Evolutionary conservation across 306 rosid species (phyloP).

Genomic region (Ziziphus jujuba): DNA sequence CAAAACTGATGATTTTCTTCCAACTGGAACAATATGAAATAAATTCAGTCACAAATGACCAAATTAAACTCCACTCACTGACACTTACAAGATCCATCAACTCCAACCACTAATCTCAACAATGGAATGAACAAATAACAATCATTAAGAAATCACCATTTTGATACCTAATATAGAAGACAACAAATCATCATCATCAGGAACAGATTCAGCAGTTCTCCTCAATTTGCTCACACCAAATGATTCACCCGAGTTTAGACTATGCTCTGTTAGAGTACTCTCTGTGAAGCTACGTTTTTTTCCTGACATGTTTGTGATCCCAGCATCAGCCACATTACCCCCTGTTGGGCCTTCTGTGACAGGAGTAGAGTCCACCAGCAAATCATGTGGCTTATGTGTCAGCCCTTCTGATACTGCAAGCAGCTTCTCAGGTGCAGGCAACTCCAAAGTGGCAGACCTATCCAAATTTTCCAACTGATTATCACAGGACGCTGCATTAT

Average conservation of each 20-base stretch:
- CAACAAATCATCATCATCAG: conserved; percentile 92
- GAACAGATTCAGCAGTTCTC: conserved; percentile 66
- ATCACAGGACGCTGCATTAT: conserved; percentile 36
- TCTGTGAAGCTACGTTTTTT: conserved; percentile 86
- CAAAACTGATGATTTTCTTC: conserved; percentile 80
- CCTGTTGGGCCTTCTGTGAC: conserved; percentile 43
- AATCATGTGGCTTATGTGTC: conserved; percentile 42
- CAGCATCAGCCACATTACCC: conserved; percentile 40
- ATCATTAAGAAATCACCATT: conserved; percentile 11
- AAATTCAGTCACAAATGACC: conserved; percentile 29
- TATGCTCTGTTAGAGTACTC: conserved; percentile 70
- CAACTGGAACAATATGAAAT: conserved; percentile 60
- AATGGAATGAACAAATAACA: conserved; percentile 5
- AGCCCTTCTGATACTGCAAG: conserved; percentile 52
- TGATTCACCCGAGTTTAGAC: conserved; percentile 69
- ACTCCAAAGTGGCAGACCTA: conserved; percentile 51
- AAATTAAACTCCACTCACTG: neutral
- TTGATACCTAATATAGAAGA: conserved; percentile 92
- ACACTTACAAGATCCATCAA: conserved; percentile 2
- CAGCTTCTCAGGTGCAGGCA: conserved; percentile 79
- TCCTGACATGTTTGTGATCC: conserved; percentile 46
- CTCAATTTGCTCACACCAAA: conserved; percentile 55
- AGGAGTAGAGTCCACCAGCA: conserved; percentile 64
- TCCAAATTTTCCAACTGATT: conserved; percentile 32
- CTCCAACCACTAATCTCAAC: conserved; percentile 9